Conservation (phyloP, 1,139 yeast genomes). For the Chernovozyma sophiae-reginae region DNA sequence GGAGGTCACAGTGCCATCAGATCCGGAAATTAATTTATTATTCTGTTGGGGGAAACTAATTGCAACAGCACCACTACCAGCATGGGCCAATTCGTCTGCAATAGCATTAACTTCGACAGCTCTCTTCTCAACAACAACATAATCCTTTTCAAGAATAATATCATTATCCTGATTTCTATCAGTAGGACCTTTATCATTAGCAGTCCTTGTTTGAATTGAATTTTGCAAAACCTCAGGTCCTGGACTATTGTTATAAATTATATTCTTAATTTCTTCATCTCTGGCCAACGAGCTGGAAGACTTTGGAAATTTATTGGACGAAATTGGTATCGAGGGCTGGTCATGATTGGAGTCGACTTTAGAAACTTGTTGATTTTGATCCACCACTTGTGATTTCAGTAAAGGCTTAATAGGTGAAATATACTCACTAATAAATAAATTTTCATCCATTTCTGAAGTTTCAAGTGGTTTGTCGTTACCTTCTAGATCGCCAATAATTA, state of each 20-base stretch:
- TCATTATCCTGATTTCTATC: constrained; percentile 31
- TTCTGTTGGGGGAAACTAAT: constrained; percentile 21
- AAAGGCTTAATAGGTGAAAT: constrained; percentile 35
- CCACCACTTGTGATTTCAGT: neutral
- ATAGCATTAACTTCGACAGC: constrained; percentile 93
- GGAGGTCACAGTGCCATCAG: constrained; percentile 17
- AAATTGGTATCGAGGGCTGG: neutral
- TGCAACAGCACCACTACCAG: constrained; percentile 57
- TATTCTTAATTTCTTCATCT: constrained; percentile 44
- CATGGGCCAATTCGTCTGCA: constrained; percentile 83
- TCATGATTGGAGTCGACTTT: neutral
- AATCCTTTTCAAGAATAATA: constrained; percentile 65
- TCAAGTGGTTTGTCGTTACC: constrained; percentile 57
- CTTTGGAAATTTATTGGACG: constrained; percentile 2
- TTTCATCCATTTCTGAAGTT: constrained; percentile 67
- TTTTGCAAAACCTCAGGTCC: constrained; percentile 29
- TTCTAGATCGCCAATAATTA: constrained; percentile 44
- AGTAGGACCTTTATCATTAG: constrained; percentile 5
- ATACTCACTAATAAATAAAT: constrained; percentile 81
- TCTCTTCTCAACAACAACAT: constrained; percentile 90
- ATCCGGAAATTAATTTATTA: constrained; percentile 8
- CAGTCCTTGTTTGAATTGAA: constrained; percentile 18
- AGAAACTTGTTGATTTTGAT: neutral
- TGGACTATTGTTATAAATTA: constrained; percentile 43
- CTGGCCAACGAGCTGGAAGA: constrained; percentile 13